Evolutionary conservation across 1,284 basidiomycete genomes (phyloP), one percentile per base, ranked within the genome.

Genomic region (Omphalotus olearius): DNA sequence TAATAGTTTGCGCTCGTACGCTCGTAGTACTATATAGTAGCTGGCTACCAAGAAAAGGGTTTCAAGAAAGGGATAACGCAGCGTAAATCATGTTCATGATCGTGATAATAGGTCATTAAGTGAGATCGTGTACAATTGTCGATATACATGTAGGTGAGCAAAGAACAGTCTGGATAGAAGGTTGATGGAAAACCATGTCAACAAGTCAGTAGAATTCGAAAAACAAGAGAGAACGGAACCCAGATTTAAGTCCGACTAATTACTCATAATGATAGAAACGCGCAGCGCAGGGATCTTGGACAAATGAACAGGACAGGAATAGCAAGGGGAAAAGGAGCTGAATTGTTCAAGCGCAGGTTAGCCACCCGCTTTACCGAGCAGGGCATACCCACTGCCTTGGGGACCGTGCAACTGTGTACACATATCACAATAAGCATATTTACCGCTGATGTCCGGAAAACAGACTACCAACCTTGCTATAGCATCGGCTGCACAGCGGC

Each of bases 381-480:
- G 65, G 14, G 85, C 87, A 62, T 90, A 90, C 30, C 87, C 88
- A 53, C 70, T 74, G 17, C 87, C 86, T 61, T 79, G 79, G 0
- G 87, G 87, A 4, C 87, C 87, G 61, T 88, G 78, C 54, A 80
- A 66, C 81, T 86, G 56, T n/a, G 46, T 39, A 40, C 37, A 47
- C 28, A 18, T 47, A 14, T 38, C 3, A 49, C 57, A 50, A 43
- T 35, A 17, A 51, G 45, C 50, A 33, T 9, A 4, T 4, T 33
- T 9, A 13, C 30, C 30, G 13, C 13, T 9, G 7, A 33, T 33
- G 13, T 33, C 9, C 9, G 38, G 55, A 43, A 30, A n/a, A 23
- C 11, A 40, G 4, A 50, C n/a, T 35, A 59, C 75, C 18, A 46
- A 83, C 86, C 80, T 86, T 89, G 52, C 75, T 74, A 59, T 91